These are phyloP conservation scores for Penicillium italicum DNA, from an alignment of 2,329 filamentous ascomycete genomes.

Conservation along the genomic window DNA sequence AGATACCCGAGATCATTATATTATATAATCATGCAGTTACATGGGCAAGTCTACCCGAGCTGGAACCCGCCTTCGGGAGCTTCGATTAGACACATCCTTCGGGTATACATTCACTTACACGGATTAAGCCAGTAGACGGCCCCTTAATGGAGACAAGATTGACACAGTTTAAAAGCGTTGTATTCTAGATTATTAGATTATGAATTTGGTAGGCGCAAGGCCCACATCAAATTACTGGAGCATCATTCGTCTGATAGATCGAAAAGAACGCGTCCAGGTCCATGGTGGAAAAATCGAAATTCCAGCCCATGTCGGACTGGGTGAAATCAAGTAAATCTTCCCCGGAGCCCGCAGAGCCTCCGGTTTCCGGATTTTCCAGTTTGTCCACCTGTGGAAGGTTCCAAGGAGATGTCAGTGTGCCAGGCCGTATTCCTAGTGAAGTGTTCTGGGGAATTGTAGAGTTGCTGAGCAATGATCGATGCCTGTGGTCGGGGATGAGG, in stretches of 20 bases:
- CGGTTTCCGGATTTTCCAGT: constrained; percentile 20
- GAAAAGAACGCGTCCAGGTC: constrained; percentile 40
- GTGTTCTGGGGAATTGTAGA: neutral
- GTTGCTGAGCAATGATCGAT: neutral
- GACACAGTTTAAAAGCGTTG: neutral
- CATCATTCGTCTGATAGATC: constrained; percentile 27
- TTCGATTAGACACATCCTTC: neutral
- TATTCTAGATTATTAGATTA: neutral
- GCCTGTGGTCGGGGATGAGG: neutral
- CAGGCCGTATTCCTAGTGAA: neutral
- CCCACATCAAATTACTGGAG: neutral
- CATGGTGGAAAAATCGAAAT: constrained; percentile 42
- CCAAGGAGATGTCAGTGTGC: constrained; percentile 23
- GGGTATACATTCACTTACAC: constrained; percentile 1
- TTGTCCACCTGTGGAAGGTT: constrained; percentile 20
- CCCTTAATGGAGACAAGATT: neutral
- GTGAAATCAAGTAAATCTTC: constrained; percentile 38
- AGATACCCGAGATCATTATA: too few species aligned
- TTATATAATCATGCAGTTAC: too few species aligned
- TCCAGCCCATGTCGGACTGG: constrained; percentile 38
- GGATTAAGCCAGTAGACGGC: neutral
- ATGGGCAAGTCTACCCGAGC: too few species aligned
- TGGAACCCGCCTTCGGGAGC: neutral
- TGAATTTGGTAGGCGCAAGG: neutral
- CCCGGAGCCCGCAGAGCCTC: constrained; percentile 24